These are phyloP conservation scores for Pythium graminicola DNA, from an alignment of 352 stramenopile genomes.

Conservation along the genomic window DNA sequence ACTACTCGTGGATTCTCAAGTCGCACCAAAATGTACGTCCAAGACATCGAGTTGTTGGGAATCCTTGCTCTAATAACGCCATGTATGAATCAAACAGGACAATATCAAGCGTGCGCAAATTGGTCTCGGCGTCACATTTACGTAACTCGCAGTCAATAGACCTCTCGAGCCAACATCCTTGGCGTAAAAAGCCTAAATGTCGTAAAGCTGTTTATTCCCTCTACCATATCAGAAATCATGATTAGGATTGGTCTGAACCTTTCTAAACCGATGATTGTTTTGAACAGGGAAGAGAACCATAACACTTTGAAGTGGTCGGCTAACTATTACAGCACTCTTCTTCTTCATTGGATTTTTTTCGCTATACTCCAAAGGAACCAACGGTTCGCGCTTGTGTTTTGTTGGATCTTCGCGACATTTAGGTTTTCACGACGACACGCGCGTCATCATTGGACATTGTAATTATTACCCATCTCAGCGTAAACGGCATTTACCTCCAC, in stretches of 20 bases:
- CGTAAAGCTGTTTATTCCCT: no score
- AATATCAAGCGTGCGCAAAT: conserved; percentile 83
- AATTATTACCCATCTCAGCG: neutral
- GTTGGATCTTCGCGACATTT: conserved; percentile 11
- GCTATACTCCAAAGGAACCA: no score
- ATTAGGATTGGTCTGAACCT: neutral
- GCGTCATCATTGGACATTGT: conserved; percentile 1
- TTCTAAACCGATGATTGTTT: conserved; percentile 11
- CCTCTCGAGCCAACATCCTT: no score
- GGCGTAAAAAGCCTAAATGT: no score
- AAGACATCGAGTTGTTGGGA: no score
- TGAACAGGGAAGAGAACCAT: neutral
- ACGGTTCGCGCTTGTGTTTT: no score
- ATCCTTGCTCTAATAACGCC: no score
- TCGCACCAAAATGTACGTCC: conserved; percentile 69
- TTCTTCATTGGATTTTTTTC: no score
- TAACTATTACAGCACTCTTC: no score
- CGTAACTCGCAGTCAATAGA: conserved; percentile 31
- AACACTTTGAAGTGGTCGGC: conserved; percentile 20
- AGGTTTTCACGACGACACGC: no score
- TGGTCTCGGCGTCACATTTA: conserved; percentile 80
- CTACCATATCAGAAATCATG: no score
- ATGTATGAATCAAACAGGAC: no score
- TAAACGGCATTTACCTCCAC: neutral
- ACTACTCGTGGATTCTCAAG: conserved; percentile 90